These are phyloP conservation scores for Yamadazyma sp. DNA, from an alignment of 1,139 yeast genomes.

Conservation along the genomic window DNA sequence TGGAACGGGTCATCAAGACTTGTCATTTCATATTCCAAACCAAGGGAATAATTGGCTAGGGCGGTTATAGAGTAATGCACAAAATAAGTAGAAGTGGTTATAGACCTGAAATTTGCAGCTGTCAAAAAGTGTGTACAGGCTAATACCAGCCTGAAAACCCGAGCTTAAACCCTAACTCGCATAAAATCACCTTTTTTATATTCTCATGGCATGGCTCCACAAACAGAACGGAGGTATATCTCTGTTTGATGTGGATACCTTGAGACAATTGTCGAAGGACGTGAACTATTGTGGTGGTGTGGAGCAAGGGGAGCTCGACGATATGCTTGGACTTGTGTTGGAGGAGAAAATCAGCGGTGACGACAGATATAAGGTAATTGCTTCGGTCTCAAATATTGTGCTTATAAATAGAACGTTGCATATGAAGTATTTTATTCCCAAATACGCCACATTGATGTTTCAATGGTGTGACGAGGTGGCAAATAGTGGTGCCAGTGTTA, in stretches of 20 bases:
- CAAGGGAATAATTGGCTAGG: constrained; percentile 16
- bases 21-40: constrained; percentile 25
- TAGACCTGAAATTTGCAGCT: too few species aligned
- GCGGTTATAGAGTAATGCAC: too few species aligned
- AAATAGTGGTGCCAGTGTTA: constrained; percentile 2
- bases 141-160: too few species aligned
- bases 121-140: too few species aligned
- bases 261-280: constrained; percentile 20
- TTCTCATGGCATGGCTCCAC: background rate
- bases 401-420: constrained; percentile 27
- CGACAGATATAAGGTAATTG: constrained; percentile 20
- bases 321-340: constrained; percentile 16
- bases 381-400: constrained; percentile 22
- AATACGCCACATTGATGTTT: constrained; percentile 19
- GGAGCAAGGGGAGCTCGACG: constrained; percentile 16
- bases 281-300: constrained; percentile 23
- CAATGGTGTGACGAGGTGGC: constrained; percentile 17
- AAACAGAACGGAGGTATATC: background rate
- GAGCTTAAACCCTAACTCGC: too few species aligned
- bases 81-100: too few species aligned
- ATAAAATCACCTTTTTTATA: background rate
- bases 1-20: constrained; percentile 24
- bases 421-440: constrained; percentile 19
- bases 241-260: constrained; percentile 5
- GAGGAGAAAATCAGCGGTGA: constrained; percentile 6